Evolutionary conservation across 129 eudicot genomes (phyloP).

Genomic region (Heracleum sosnowskyi): DNA sequence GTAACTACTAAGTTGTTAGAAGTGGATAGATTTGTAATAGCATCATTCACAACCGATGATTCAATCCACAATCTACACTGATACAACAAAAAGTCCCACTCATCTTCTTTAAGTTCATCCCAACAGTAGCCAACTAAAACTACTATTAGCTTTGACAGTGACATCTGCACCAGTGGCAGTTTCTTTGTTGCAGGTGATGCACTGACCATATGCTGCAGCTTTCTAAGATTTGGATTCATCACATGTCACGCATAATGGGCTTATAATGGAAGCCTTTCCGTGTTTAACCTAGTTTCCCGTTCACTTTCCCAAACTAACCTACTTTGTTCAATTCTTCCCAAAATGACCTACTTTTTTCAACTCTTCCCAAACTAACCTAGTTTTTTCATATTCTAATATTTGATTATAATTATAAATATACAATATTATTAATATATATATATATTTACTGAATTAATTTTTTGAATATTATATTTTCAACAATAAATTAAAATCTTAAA

Average conservation of each 20-base stretch:
- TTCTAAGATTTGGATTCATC: slow-evolving; percentile 28
- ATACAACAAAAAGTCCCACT: slow-evolving; percentile 70
- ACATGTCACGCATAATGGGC: slow-evolving; percentile 29
- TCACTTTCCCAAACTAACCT: too few relatives aligned
- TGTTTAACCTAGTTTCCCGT: too few relatives aligned
- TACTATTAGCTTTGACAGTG: slow-evolving; percentile 56
- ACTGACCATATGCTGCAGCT: slow-evolving; percentile 49
- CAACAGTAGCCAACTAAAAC: slow-evolving; percentile 71
- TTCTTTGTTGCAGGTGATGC: slow-evolving; percentile 41
- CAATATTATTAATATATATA: too few relatives aligned
- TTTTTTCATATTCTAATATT: too few relatives aligned
- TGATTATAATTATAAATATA: too few relatives aligned
- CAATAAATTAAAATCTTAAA: too few relatives aligned
- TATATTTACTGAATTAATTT: too few relatives aligned
- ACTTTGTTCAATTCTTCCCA: too few relatives aligned
- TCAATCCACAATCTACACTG: slow-evolving; percentile 84
- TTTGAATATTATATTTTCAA: too few relatives aligned
- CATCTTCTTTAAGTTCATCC: slow-evolving; percentile 65
- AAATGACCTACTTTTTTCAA: too few relatives aligned
- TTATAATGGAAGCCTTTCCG: too few relatives aligned
- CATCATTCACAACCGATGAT: slow-evolving; percentile 61
- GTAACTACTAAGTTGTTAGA: slow-evolving; percentile 20
- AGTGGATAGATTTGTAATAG: slow-evolving; percentile 22
- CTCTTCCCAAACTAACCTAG: too few relatives aligned
- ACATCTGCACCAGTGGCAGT: slow-evolving; percentile 52